phyloP scores from a whole-genome alignment of 108 stramenopile genomes.

The Cyclotella atomus region DNA sequence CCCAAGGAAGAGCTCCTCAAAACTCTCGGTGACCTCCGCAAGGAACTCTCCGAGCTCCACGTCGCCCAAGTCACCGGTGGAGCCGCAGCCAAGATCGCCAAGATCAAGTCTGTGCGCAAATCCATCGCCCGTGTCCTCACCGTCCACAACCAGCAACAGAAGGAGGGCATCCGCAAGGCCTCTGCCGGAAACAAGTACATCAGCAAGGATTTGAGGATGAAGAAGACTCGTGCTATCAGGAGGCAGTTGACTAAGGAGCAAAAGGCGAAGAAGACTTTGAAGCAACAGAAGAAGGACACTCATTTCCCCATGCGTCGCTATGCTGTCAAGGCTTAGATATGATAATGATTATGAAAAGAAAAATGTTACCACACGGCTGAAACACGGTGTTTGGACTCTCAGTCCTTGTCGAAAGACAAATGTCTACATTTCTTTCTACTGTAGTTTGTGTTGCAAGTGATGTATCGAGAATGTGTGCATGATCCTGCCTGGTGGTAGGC shows the following conservation, averaged over 20 bases:
- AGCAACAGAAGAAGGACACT: conserved; percentile 82
- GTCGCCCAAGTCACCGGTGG: conserved; percentile 98
- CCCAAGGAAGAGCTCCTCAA: conserved; percentile 97
- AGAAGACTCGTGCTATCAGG: conserved; percentile 98
- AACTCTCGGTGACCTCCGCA: conserved; percentile 91
- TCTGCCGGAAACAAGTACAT: conserved; percentile 89
- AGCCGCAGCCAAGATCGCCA: conserved; percentile 98
- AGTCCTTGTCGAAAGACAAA: conserved; percentile 5
- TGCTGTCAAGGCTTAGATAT: conserved; percentile 82
- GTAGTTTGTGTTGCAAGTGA: background rate
- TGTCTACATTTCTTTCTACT: background rate
- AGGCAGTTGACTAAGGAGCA: conserved; percentile 92
- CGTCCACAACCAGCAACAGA: conserved; percentile 98
- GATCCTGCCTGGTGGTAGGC: conserved; percentile 19
- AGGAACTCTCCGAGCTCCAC: conserved; percentile 92
- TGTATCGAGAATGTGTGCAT: conserved; percentile 11
- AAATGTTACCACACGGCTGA: conserved; percentile 15
- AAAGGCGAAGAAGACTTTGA: conserved; percentile 77
- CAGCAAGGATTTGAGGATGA: conserved; percentile 93
- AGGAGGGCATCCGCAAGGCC: conserved; percentile 93
- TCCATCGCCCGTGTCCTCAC: conserved; percentile 97
- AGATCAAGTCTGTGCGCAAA: conserved; percentile 98
- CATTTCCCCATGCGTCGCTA: conserved; percentile 80
- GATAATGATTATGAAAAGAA: conserved; percentile 1
- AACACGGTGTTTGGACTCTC: conserved; percentile 12